Evolutionary conservation across 148 eudicot genomes (phyloP), one percentile per base, ranked within the genome.

Genomic region (Dianthus caryophyllus): DNA sequence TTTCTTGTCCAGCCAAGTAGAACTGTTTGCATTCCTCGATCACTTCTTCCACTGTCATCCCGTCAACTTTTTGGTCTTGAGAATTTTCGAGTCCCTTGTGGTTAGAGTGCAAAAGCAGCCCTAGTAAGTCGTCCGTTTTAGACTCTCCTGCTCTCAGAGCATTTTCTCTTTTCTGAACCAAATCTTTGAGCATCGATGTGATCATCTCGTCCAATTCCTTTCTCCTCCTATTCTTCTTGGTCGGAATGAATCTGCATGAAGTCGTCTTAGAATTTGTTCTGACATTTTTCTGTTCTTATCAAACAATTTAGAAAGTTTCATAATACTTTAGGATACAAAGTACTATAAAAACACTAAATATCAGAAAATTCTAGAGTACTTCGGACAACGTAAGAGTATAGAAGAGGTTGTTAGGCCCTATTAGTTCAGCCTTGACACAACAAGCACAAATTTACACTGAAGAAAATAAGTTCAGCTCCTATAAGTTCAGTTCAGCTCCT

Each of bases 1-100:
- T 87, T 58, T 85, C 87, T 54, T 85, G 85, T 38, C 87, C 94
- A 31, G 89, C 89, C 13, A 83, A 75, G 81, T 81, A 81, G 61
- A 85, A 85, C 1, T 56, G 64, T 74, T 88, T 85, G 79, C 86
- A 85, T 50, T 83, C 89, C 56, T 88, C 87, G 39, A 83, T 83
- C 49, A 82, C 77, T 61, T 82, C 85, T 71, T 76, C 81, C 41
- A 77, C 60, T 8, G 78, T 79, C 82, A 84, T 73, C 13, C 74
- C 66, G 0, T 25, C 57, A 26, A 53, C 16, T 46, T 72, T 73
- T 18, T 16, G 9, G 36, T 24, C 51, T 36, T 36, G 15, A 7
- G 52, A 26, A 22, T 57, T 73, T 17, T 27, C 61, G 24, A 22
- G 24, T 16, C 16, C 61, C 49, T 39, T 59, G n/a, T 50, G 39